These are phyloP conservation scores for Clitoria ternatea DNA, from an alignment of 306 rosid genomes.

Conservation along the genomic window DNA sequence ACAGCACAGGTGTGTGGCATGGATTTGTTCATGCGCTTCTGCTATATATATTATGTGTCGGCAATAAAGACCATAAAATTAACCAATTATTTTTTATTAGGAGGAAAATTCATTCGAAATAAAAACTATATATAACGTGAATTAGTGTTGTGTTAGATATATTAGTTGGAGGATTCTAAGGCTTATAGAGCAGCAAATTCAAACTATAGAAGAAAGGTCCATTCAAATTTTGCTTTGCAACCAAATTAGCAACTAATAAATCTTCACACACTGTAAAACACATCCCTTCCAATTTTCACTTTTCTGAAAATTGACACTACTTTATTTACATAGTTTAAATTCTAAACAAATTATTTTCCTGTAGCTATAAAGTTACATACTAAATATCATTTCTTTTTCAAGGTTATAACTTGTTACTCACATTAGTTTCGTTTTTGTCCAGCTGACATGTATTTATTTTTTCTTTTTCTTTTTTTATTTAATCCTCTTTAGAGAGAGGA, in stretches of 20 bases:
- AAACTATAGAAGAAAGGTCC: constrained; percentile 29
- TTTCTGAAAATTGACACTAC: background rate
- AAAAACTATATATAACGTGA: constrained; percentile 6
- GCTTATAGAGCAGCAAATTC: background rate
- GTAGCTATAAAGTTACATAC: background rate
- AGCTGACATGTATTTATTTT: background rate
- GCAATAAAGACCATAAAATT: constrained; percentile 5
- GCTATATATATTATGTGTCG: constrained; percentile 26
- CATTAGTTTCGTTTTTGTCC: background rate
- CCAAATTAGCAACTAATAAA: constrained; percentile 14
- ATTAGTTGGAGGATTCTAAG: constrained; percentile 32
- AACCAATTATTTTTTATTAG: background rate
- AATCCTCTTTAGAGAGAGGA: constrained; percentile 49
- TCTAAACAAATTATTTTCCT: background rate
- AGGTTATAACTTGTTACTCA: background rate
- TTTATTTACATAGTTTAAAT: background rate
- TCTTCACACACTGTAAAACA: background rate
- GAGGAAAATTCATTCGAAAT: background rate
- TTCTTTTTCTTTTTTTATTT: too few relatives aligned
- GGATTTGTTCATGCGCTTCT: constrained; percentile 18
- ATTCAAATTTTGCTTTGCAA: constrained; percentile 18
- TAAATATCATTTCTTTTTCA: background rate
- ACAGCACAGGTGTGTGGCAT: constrained; percentile 54
- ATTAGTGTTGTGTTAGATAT: background rate
- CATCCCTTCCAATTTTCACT: background rate